phyloP scores from a whole-genome alignment of 108 stramenopile species.

The Skeletonema grethae region DNA sequence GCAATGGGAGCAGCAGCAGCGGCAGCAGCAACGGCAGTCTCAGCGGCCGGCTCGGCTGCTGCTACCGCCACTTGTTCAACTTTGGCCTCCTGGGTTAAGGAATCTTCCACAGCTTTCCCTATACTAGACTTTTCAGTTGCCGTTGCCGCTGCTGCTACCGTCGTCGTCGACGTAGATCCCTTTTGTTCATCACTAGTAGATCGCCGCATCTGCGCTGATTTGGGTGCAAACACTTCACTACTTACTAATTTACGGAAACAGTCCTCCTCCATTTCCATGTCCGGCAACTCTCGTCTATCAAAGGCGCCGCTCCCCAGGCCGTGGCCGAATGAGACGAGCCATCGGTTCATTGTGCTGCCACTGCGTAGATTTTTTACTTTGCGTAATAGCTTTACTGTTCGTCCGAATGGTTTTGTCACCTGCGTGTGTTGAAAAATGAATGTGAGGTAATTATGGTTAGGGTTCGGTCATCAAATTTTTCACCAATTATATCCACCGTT shows the following conservation, averaged over 20 bases:
- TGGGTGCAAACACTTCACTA: conserved; percentile 1
- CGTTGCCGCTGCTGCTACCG: neutral
- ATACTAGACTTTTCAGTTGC: neutral
- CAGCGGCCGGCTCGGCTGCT: neutral
- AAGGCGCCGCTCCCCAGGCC: conserved; percentile 8
- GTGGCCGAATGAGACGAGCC: conserved; percentile 3
- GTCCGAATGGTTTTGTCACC: conserved; percentile 6
- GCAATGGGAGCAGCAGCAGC: neutral
- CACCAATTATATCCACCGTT: neutral
- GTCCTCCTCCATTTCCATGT: conserved; percentile 5
- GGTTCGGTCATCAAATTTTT: neutral
- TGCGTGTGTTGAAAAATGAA: neutral
- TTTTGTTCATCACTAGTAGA: neutral
- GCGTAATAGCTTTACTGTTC: conserved; percentile 1
- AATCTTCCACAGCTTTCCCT: conserved; percentile 5
- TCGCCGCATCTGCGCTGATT: neutral
- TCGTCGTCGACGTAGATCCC: neutral
- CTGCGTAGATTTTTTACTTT: conserved; percentile 4
- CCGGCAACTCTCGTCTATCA: neutral
- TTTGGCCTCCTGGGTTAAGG: conserved; percentile 4
- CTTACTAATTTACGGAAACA: conserved; percentile 9
- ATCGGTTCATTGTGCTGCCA: neutral
- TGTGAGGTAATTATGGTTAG: neutral
- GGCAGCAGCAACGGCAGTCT: neutral
- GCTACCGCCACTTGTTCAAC: neutral